phyloP scores from a whole-genome alignment of 257 asterid species.

The Penstemon eatonii region DNA sequence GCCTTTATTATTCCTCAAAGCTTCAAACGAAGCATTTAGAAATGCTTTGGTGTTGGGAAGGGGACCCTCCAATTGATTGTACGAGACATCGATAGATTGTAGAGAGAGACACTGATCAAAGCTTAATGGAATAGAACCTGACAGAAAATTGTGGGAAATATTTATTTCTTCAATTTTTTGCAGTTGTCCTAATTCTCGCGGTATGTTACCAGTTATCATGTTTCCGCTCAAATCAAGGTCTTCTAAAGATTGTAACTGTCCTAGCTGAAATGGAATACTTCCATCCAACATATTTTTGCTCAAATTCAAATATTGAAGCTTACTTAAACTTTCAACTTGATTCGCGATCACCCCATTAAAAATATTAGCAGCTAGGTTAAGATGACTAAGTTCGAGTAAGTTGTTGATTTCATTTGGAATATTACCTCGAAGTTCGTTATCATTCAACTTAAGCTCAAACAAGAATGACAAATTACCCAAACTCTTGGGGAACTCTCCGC shows the following conservation, averaged over 20 bases:
- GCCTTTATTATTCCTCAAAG: slow-evolving; percentile 33
- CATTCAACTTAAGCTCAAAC: slow-evolving; percentile 24
- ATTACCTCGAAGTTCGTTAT: slow-evolving; percentile 33
- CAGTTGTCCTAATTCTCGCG: slow-evolving; percentile 26
- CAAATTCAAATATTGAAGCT: slow-evolving; percentile 26
- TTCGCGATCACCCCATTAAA: slow-evolving; percentile 38
- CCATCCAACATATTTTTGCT: slow-evolving; percentile 33
- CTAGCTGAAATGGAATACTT: slow-evolving; percentile 33
- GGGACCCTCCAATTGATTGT: slow-evolving; percentile 45
- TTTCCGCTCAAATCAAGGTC: slow-evolving; percentile 42
- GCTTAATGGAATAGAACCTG: slow-evolving; percentile 37
- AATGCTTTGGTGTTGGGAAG: slow-evolving; percentile 39
- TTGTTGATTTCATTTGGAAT: slow-evolving; percentile 32
- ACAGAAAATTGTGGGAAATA: slow-evolving; percentile 42
- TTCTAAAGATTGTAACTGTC: slow-evolving; percentile 17
- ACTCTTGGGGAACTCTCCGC: slow-evolving; percentile 32
- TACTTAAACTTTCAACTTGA: slow-evolving; percentile 20
- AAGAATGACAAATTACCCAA: slow-evolving; percentile 26
- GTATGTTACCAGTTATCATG: slow-evolving; percentile 34
- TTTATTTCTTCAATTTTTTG: slow-evolving; percentile 22
- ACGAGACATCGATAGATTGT: slow-evolving; percentile 32
- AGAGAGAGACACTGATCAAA: slow-evolving; percentile 23
- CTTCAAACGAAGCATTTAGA: slow-evolving; percentile 22
- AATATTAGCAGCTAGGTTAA: slow-evolving; percentile 33
- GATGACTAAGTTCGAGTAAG: slow-evolving; percentile 11